Evolutionary conservation across 176 grass and related monocot species (phyloP).

Genomic region (Carex cristatella): DNA sequence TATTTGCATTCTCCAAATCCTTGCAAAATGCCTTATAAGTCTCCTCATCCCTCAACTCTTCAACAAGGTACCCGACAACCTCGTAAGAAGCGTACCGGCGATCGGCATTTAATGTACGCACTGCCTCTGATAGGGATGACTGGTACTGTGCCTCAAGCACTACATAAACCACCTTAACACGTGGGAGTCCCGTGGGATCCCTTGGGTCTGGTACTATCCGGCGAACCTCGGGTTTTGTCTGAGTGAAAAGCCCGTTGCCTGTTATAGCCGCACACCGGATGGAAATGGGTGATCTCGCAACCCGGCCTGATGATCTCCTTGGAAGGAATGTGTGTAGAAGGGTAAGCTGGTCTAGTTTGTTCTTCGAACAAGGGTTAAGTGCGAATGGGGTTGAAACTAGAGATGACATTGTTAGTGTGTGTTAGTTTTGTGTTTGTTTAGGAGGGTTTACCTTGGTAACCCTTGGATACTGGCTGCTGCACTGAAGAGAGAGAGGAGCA

Average conservation of each 20-base stretch:
- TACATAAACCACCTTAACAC: conserved; percentile 92
- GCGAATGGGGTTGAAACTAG: conserved; percentile 71
- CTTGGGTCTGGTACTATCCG: conserved; percentile 56
- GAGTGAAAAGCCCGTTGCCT: conserved; percentile 92
- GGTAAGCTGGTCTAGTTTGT: conserved; percentile 22
- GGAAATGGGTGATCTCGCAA: neutral
- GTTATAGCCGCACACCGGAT: conserved; percentile 46
- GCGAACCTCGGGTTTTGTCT: conserved; percentile 91
- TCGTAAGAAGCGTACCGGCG: conserved; percentile 62
- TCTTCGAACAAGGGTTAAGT: conserved; percentile 25
- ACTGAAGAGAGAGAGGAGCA: neutral
- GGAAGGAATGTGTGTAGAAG: conserved; percentile 68
- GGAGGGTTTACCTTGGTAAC: neutral
- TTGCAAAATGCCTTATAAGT: conserved; percentile 70
- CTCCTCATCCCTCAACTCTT: conserved; percentile 77
- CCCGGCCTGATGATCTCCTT: conserved; percentile 3
- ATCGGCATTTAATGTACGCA: conserved; percentile 59
- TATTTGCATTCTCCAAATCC: conserved; percentile 77
- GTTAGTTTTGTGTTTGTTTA: neutral
- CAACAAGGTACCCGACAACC: conserved; percentile 88
- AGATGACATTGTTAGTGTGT: conserved; percentile 57
- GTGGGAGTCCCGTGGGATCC: conserved; percentile 27
- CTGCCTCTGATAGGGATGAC: conserved; percentile 72
- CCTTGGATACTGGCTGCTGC: neutral
- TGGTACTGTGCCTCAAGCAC: conserved; percentile 99